Evolutionary conservation across 2,329 filamentous ascomycete genomes (phyloP), one percentile per base, ranked within the genome.

Genomic region (Verticillium klebahnii): DNA sequence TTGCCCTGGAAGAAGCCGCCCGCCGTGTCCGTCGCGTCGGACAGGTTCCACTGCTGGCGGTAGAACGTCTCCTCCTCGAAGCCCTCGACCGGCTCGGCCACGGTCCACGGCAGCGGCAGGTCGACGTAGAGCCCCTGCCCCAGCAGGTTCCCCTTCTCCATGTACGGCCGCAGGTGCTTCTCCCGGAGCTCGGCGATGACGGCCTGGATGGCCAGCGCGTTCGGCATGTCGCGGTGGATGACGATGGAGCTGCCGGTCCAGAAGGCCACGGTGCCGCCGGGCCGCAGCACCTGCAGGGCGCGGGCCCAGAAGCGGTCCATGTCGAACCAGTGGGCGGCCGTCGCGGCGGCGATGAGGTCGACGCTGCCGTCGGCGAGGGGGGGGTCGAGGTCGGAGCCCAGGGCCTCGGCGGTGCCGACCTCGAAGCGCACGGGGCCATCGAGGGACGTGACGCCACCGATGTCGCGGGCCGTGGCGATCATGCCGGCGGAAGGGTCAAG

Each of bases 241-340:
- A 63, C 61, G 23, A 73, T 65, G 1, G 66, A 62, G 6, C 74
- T 74, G 3, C 69, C 71, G 0, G 72, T 72, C 82, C 82, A 86
- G 1, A 87, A 61, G 0, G 82, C 82, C 0, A 86, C 78, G 3
- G 77, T 85, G 25, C 84, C 84, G n/a, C 79, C 80, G 0, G 82
- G 80, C 63, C 76, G 79, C 7, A 87, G 71, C 1, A 81, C 70
- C 14, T 72, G 71, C 0, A 78, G 79, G 0, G 82, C 83, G 0
- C 72, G 70, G 2, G 64, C 57, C 77, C 81, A 86, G 71, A 86
- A 86, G 0, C 61, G 60, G 0, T 73, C 65, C 76, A 85, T 78
- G 65, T 86, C 76, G 71, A 87, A 85, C 84, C 84, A 87, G 69
- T 87, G 85, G 0, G 82, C 81, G 0, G 81, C 78, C 3, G 75